A percentile compares a stretch with the other conserved stretches of the same genome.
Evolutionary conservation across 345 rosid species (phyloP).

Genomic region (Turritis glabra): DNA sequence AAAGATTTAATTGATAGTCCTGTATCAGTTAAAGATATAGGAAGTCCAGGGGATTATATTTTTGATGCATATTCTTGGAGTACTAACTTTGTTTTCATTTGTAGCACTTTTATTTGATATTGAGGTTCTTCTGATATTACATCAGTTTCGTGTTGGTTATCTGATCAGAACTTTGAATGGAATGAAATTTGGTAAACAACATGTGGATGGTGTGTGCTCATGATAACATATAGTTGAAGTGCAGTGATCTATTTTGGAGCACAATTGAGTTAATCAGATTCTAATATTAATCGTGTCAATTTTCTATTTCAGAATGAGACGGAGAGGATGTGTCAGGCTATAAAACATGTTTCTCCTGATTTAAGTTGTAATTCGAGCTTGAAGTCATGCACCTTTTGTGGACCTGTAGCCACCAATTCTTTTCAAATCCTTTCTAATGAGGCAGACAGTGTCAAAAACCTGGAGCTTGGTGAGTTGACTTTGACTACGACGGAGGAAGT

Average conservation of each 20-base stretch:
- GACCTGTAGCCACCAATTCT: conserved; percentile 51
- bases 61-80: conserved; percentile 1
- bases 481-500: conserved; percentile 55
- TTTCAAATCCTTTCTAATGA: conserved; percentile 61
- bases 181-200: not conserved
- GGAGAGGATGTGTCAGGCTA: conserved; percentile 56
- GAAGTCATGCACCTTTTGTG: conserved; percentile 55
- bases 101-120: not conserved
- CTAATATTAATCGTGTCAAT: not conserved
- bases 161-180: not conserved
- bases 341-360: conserved; percentile 50
- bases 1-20: not conserved
- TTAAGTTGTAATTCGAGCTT: conserved; percentile 41
- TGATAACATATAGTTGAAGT: conserved; percentile 11
- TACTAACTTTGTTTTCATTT: not conserved
- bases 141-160: conserved; percentile 12
- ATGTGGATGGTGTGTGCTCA: conserved; percentile 15
- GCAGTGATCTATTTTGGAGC: conserved; percentile 19
- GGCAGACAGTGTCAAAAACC: conserved; percentile 41
- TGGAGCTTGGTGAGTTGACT: conserved; percentile 44
- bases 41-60: not conserved
- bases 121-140: conserved; percentile 1
- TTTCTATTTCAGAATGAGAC: conserved; percentile 60
- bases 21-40: not conserved
- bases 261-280: conserved; percentile 5